Evolutionary conservation across 192 early-diverging fungal genomes (phyloP), one percentile per base, ranked within the genome.

Genomic region (Hyaloraphidium curvatum): DNA sequence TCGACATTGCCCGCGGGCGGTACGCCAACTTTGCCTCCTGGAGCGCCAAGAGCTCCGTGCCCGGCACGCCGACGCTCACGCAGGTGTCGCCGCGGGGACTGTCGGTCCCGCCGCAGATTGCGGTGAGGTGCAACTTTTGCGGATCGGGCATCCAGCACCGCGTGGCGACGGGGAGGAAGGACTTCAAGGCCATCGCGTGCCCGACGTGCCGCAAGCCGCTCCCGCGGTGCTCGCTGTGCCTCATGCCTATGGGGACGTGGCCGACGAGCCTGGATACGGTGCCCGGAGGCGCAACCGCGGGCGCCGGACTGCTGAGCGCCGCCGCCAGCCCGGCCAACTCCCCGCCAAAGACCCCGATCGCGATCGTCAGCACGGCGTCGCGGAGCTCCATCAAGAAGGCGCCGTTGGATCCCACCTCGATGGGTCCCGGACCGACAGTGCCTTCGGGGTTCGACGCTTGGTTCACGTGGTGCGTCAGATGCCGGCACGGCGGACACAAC

Each of bases 391-490:
- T 37, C 2, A 25, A 41, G 5, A 2, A 37, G 19, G 2, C 40
- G 1, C 3, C 21, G 40, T 30, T 22, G 25, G 21, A 2, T 40
- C 3, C 25, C 25, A 40, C 25, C 2, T 22, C 3, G 25, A 40
- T n/a, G 30, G 48, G 30, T 50, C n/a, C 48, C 48, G 30, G 30
- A 50, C 27, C n/a, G n/a, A n/a, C n/a, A n/a, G n/a, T n/a, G n/a
- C n/a, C n/a, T n/a, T n/a, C n/a, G 41, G 79, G 81, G 33, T 81
- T 87, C 62, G 77, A 89, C 55, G 64, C 77, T 33, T 98, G 91
- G 91, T 98, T 95, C 61, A 93, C 89, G 13, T 98, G 94, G 94
- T 98, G 94, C 66, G 90, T 93, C 64, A 86, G 84, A 7, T 98
- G 94, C 65, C 73, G 84, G 13, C 94, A 98, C 66, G 94, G 94